Evolutionary conservation across 2,329 filamentous ascomycete species (phyloP), one percentile per base, ranked within the genome.

Genomic region (Fusarium marasasianum): DNA sequence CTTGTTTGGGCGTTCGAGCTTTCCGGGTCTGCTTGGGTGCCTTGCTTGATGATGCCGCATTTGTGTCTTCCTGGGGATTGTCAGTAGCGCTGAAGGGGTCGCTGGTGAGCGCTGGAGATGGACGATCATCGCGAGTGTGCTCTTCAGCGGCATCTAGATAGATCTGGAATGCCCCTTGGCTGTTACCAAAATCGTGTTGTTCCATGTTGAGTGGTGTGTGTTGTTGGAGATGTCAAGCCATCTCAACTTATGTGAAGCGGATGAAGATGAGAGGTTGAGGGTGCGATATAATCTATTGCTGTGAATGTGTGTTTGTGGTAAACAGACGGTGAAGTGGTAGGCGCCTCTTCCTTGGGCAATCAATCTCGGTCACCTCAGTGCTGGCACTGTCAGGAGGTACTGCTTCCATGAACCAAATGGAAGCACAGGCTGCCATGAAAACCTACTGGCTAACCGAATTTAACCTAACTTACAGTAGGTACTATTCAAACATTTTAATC

Each of bases 401-500:
- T 43, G 12, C 31, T 29, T 43, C 18, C 33, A 22, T 53, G 9
- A 11, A 26, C 18, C 18, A 54, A 58, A 35, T 35, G 33, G 33
- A 35, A 48, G 26, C 12, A 56, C 20, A 29, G 37, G 53, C 35
- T 66, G 37, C 47, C 53, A 54, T 47, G 20, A 54, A 71, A 55
- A 40, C 58, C 43, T 44, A 37, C 22, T 43, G 45, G 53, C 51
- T 71, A 22, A 15, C 33, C 35, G 17, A 4, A 37, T 35, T 26
- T 22, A 53, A 37, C 50, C 4, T 37, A 53, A 53, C 50, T 53
- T 53, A 26, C 33, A 53, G n/a, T 8, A 35, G 33, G 33, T 37
- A 35, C 66, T 71, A 62, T 74, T 60, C 59, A 75, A 69, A 67
- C 58, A 68, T 61, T 72, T 63, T 71, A 76, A 73, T 76, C 76